These are phyloP conservation scores for Daedaleopsis sinensis DNA, from an alignment of 768 basidiomycete genomes.

Conservation along the genomic window DNA sequence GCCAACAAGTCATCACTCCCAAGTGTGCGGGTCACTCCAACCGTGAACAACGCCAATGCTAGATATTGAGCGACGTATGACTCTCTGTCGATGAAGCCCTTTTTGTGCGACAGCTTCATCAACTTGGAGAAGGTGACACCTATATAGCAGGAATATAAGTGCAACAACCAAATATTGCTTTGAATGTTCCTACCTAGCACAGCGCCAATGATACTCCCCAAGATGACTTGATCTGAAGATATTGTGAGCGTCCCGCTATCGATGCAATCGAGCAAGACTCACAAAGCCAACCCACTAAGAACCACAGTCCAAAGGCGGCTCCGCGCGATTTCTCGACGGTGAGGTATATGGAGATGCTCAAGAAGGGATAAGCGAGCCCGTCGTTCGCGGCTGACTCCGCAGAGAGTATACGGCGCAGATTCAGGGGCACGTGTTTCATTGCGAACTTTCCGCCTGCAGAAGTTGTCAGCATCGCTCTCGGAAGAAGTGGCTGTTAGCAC, in stretches of 20 bases:
- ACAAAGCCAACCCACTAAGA: constrained; percentile 86
- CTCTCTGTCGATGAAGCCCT: constrained; percentile 74
- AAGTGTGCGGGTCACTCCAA: constrained; percentile 78
- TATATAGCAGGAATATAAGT: constrained; percentile 22
- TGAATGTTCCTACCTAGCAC: constrained; percentile 39
- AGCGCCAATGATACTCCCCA: constrained; percentile 76
- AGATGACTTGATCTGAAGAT: constrained; percentile 71
- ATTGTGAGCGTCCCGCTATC: neutral
- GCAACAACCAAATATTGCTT: neutral
- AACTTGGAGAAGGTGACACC: constrained; percentile 71
- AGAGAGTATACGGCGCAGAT: constrained; percentile 79
- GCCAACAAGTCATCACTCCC: constrained; percentile 90
- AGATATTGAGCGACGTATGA: constrained; percentile 88
- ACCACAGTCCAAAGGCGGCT: constrained; percentile 80
- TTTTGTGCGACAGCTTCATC: constrained; percentile 69
- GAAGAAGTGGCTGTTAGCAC: neutral
- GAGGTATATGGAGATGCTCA: constrained; percentile 85
- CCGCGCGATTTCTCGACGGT: constrained; percentile 65
- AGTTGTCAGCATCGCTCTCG: neutral
- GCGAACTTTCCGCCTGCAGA: constrained; percentile 69
- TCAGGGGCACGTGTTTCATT: constrained; percentile 65
- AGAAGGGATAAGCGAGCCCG: constrained; percentile 92
- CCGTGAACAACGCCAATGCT: constrained; percentile 70
- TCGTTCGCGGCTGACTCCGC: constrained; percentile 96
- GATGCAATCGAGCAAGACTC: constrained; percentile 25